A percentile compares a stretch with the other conserved stretches of the same genome.
Conservation (phyloP, 306 rosid species). For the Vigna unguiculata region DNA sequence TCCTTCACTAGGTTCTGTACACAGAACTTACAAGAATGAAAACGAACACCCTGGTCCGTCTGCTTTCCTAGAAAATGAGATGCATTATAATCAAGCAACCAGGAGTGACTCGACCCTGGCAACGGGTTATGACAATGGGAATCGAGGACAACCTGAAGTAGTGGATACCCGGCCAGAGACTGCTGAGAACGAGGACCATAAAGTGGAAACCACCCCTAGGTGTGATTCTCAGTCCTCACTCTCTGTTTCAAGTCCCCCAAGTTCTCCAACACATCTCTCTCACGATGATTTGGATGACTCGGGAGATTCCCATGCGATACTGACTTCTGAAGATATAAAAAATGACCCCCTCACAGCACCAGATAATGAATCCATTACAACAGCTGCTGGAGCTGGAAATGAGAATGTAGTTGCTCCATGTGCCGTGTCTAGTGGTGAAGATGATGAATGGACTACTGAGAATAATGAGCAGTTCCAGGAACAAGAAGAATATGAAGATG, state of each 20-base stretch:
- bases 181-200: conserved; percentile 58
- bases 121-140: conserved; percentile 58
- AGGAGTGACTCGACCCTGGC: conserved; percentile 60
- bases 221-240: conserved; percentile 98
- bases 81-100: conserved; percentile 58
- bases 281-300: conserved; percentile 93
- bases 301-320: conserved; percentile 63
- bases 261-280: conserved; percentile 92
- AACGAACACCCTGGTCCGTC: conserved; percentile 63
- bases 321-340: conserved; percentile 61
- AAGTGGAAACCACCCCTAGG: conserved; percentile 59
- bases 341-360: conserved; percentile 47
- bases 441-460: conserved; percentile 90
- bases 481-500: conserved; percentile 98
- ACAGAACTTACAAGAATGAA: conserved; percentile 64
- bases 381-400: conserved; percentile 51
- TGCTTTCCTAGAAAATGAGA: conserved; percentile 66
- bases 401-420: conserved; percentile 55
- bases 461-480: conserved; percentile 81
- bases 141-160: conserved; percentile 57
- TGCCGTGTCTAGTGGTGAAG: conserved; percentile 68
- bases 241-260: conserved; percentile 93
- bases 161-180: conserved; percentile 57
- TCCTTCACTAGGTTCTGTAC: conserved; percentile 69
- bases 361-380: conserved; percentile 56